Evolutionary conservation across 805 yeast genomes (phyloP).

Genomic region (Yarrowia phangngaensis): DNA sequence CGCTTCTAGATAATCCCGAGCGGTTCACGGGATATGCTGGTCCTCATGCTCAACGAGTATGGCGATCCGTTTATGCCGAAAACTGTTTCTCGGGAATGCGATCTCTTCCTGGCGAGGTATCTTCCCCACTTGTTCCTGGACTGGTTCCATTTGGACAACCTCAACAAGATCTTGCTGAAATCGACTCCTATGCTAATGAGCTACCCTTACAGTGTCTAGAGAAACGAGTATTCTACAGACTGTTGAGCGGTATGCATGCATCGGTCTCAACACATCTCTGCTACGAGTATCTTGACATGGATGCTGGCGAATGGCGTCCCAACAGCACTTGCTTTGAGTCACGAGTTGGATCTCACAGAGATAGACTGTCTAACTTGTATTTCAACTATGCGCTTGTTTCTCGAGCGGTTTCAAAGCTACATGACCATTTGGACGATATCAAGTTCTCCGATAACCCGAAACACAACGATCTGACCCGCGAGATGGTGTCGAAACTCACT

Average conservation of each 20-base stretch:
- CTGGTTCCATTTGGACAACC: constrained; percentile 31
- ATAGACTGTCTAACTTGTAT: constrained; percentile 81
- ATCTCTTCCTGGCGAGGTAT: constrained; percentile 15
- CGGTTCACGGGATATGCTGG: constrained; percentile 96
- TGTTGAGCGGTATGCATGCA: constrained; percentile 91
- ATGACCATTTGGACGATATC: constrained; percentile 50
- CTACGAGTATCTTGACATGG: constrained; percentile 69
- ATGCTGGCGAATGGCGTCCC: constrained; percentile 79
- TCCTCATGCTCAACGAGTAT: constrained; percentile 81
- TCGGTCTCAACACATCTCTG: constrained; percentile 90
- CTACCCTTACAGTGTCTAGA: constrained; percentile 66
- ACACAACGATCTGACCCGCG: constrained; percentile 6
- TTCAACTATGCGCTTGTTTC: constrained; percentile 87
- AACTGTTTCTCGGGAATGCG: constrained; percentile 65
- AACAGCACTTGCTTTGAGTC: constrained; percentile 76
- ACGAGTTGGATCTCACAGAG: constrained; percentile 86
- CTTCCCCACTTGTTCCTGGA: constrained; percentile 19
- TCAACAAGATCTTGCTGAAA: constrained; percentile 32
- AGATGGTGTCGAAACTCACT: constrained; percentile 2
- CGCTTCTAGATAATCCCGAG: constrained; percentile 85
- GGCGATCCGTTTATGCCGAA: constrained; percentile 89
- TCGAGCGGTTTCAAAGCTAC: constrained; percentile 70
- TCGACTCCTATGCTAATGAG: constrained; percentile 38
- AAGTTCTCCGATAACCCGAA: constrained; percentile 40
- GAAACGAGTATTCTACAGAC: constrained; percentile 79